Evolutionary conservation across 805 yeast genomes (phyloP).

Genomic region (Cyberlindnera japonica): DNA sequence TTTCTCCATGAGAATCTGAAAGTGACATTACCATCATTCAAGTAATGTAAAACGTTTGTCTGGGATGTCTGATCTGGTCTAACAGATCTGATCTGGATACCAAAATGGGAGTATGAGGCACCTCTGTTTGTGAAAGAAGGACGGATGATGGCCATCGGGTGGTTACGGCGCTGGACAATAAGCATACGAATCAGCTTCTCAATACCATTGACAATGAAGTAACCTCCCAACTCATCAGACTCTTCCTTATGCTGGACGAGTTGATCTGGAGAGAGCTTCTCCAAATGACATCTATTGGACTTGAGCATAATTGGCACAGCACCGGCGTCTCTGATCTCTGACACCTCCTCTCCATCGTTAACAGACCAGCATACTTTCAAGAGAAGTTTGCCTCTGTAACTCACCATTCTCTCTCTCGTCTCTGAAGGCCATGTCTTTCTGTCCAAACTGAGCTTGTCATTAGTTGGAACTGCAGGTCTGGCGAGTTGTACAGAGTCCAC

Average conservation of each 20-base stretch:
- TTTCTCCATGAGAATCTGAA: conserved; percentile 97
- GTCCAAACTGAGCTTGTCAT: conserved; percentile 71
- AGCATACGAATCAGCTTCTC: conserved; percentile 96
- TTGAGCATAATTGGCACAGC: conserved; percentile 87
- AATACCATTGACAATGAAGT: conserved; percentile 90
- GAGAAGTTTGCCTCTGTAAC: conserved; percentile 76
- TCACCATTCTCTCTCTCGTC: conserved; percentile 83
- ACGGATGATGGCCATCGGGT: conserved; percentile 96
- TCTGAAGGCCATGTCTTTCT: conserved; percentile 81
- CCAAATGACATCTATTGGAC: conserved; percentile 88
- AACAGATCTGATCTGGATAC: conserved; percentile 91
- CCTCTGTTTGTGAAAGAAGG: conserved; percentile 95
- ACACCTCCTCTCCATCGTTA: conserved; percentile 78
- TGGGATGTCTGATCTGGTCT: conserved; percentile 98
- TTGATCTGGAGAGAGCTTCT: conserved; percentile 76
- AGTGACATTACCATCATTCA: conserved; percentile 93
- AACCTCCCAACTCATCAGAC: conserved; percentile 94
- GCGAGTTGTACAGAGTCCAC: conserved; percentile 88
- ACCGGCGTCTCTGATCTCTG: conserved; percentile 88
- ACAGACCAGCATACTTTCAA: conserved; percentile 82
- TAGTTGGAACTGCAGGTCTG: conserved; percentile 71
- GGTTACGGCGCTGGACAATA: conserved; percentile 96
- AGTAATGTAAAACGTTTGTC: conserved; percentile 94
- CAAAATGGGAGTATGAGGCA: conserved; percentile 78
- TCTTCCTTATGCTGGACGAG: conserved; percentile 81